Evolutionary conservation across 768 basidiomycete species (phyloP).

Genomic region (Cyclocybe aegerita): DNA sequence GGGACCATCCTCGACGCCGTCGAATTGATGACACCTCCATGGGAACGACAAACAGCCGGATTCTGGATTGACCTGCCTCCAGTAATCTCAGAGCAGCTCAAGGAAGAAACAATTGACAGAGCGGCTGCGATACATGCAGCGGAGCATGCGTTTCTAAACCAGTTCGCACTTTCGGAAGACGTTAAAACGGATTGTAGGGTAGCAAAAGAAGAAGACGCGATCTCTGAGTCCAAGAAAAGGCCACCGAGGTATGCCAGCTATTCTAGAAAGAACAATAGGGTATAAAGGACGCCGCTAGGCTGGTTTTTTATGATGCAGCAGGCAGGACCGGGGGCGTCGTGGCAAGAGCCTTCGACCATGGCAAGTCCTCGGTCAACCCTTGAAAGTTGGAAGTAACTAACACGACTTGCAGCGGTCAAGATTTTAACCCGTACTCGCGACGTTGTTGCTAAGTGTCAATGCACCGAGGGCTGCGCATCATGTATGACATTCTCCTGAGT

Average conservation of each 20-base stretch:
- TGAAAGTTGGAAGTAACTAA: background rate
- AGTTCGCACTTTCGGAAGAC: conserved; percentile 67
- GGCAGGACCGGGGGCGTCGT: conserved; percentile 73
- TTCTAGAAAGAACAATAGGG: background rate
- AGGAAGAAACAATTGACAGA: conserved; percentile 53
- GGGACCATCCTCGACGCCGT: conserved; percentile 72
- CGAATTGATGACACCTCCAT: conserved; percentile 75
- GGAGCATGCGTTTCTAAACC: conserved; percentile 79
- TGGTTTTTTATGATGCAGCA: conserved; percentile 78
- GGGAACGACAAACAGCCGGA: conserved; percentile 71
- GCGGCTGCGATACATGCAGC: conserved; percentile 87
- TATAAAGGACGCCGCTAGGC: conserved; percentile 33
- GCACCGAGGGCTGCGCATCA: conserved; percentile 64
- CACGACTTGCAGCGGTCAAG: conserved; percentile 42
- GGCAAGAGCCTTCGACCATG: conserved; percentile 80
- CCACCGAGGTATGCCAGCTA: conserved; percentile 53
- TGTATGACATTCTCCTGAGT: conserved; percentile 43
- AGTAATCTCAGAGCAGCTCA: conserved; percentile 50
- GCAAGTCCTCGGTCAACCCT: conserved; percentile 34
- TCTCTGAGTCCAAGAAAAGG: conserved; percentile 53
- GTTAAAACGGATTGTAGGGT: conserved; percentile 84
- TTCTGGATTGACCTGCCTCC: conserved; percentile 78
- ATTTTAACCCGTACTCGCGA: conserved; percentile 60
- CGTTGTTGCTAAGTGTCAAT: conserved; percentile 59
- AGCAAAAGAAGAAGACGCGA: conserved; percentile 69